A percentile compares a stretch with the other conserved stretches of the same genome.
phyloP scores from a whole-genome alignment of 2,329 filamentous ascomycete genomes.

The Claviceps capensis region DNA sequence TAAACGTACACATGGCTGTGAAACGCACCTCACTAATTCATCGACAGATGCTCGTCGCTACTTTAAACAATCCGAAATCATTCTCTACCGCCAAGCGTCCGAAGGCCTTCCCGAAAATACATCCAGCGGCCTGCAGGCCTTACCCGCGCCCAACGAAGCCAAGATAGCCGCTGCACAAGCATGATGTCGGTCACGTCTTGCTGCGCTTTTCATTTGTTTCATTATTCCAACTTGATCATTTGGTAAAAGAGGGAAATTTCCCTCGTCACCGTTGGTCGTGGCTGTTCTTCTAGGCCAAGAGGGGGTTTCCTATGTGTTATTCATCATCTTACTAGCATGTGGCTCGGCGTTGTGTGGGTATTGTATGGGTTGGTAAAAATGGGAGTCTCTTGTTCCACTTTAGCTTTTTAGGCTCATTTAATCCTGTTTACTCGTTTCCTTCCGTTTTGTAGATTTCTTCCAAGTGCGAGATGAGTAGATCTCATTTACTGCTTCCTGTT shows the following conservation, averaged over 20 bases:
- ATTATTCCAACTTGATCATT: not conserved
- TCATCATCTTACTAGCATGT: constrained; percentile 20
- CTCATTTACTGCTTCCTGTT: too few species aligned
- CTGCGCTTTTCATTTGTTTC: not conserved
- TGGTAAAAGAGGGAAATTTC: not conserved
- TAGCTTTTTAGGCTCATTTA: not conserved
- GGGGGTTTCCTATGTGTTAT: constrained; percentile 7
- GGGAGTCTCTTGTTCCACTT: not conserved
- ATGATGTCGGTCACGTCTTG: not conserved
- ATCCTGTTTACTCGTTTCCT: not conserved
- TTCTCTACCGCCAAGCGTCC: constrained; percentile 74
- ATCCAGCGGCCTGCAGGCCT: constrained; percentile 23
- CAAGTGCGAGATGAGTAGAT: not conserved
- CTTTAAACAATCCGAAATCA: constrained; percentile 98
- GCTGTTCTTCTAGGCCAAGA: not conserved
- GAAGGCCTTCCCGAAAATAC: constrained; percentile 28
- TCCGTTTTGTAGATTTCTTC: not conserved
- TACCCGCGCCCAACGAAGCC: constrained; percentile 30
- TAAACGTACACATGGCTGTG: too few species aligned
- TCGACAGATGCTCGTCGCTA: constrained; percentile 75
- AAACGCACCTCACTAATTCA: not conserved
- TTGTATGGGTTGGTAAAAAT: not conserved
- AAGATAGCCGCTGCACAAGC: constrained; percentile 28
- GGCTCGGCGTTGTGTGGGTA: constrained; percentile 23
- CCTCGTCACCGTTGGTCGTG: not conserved